Conservation (phyloP, 495 filamentous ascomycete species). For the Talaromyces trachyspermus region DNA sequence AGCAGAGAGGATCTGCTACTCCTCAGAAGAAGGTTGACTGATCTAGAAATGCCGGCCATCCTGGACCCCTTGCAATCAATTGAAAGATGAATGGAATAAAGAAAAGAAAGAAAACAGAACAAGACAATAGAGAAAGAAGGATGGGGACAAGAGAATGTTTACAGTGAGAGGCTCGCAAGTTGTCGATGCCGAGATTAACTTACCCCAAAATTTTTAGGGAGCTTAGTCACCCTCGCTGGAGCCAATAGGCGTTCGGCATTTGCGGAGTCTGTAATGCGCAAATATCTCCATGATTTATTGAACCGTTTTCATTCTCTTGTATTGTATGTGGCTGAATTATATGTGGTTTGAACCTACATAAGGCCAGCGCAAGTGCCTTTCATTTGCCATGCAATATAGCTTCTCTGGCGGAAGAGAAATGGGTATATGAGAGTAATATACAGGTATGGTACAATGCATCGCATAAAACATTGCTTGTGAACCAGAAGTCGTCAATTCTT, state of each 20-base stretch:
- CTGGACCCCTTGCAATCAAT: slow-evolving; percentile 32
- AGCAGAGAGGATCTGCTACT: slow-evolving; percentile 56
- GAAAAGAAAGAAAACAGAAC: slow-evolving; percentile 26
- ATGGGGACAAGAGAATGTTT: slow-evolving; percentile 4
- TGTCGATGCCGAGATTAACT: too few species aligned
- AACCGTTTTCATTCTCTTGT: too few species aligned
- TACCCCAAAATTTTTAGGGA: slow-evolving; percentile 37
- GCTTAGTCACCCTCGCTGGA: slow-evolving; percentile 30
- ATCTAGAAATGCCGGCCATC: slow-evolving; percentile 56
- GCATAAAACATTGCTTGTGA: too few species aligned
- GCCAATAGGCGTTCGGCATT: slow-evolving; percentile 32
- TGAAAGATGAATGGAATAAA: slow-evolving; percentile 18
- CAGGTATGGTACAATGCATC: slow-evolving; percentile 1
- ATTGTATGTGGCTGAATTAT: too few species aligned
- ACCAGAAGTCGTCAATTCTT: slow-evolving; percentile 6
- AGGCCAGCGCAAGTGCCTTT: too few species aligned
- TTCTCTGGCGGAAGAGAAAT: too few species aligned
- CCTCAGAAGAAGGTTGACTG: slow-evolving; percentile 61
- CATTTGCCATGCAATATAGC: too few species aligned
- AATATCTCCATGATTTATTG: too few species aligned
- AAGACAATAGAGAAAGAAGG: slow-evolving; percentile 8
- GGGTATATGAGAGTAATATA: slow-evolving; percentile 7
- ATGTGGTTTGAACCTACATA: too few species aligned
- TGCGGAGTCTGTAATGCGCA: too few species aligned
- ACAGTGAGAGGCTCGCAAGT: slow-evolving; percentile 9